These are phyloP conservation scores for Boletus fagicola DNA, from an alignment of 768 basidiomycete genomes.

Conservation along the genomic window DNA sequence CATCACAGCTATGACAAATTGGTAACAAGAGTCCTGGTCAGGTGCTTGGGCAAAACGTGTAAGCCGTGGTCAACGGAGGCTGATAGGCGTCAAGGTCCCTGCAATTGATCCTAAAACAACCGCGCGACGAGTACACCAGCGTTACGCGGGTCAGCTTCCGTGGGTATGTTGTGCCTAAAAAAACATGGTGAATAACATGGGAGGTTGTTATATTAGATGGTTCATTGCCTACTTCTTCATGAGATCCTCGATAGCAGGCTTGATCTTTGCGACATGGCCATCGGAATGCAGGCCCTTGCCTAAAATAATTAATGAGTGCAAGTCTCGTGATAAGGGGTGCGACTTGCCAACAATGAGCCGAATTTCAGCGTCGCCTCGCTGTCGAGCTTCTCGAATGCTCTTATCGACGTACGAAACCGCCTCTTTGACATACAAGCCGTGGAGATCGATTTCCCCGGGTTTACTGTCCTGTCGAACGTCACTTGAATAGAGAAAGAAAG, in stretches of 20 bases:
- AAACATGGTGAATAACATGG: background rate
- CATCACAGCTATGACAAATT: background rate
- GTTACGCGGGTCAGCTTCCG: slow-evolving; percentile 77
- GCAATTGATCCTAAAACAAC: slow-evolving; percentile 15
- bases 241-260: slow-evolving; percentile 86
- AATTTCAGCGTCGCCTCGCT: slow-evolving; percentile 59
- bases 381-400: slow-evolving; percentile 66
- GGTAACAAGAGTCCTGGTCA: background rate
- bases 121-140: slow-evolving; percentile 81
- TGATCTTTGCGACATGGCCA: slow-evolving; percentile 77
- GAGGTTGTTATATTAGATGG: background rate
- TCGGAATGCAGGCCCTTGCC: slow-evolving; percentile 87
- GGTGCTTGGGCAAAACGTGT: background rate
- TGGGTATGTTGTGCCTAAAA: slow-evolving; percentile 65
- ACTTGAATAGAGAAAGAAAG: background rate
- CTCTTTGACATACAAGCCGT: slow-evolving; percentile 93
- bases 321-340: background rate
- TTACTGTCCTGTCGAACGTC: slow-evolving; percentile 51
- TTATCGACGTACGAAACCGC: slow-evolving; percentile 72
- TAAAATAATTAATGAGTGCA: slow-evolving; percentile 23
- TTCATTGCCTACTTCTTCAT: slow-evolving; percentile 64
- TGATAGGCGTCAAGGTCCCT: background rate
- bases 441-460: slow-evolving; percentile 80
- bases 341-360: slow-evolving; percentile 81
- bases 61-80: background rate